A percentile compares a stretch with the other conserved stretches of the same genome.
Conservation (phyloP, 805 yeast species). For the Candida chilensis region DNA sequence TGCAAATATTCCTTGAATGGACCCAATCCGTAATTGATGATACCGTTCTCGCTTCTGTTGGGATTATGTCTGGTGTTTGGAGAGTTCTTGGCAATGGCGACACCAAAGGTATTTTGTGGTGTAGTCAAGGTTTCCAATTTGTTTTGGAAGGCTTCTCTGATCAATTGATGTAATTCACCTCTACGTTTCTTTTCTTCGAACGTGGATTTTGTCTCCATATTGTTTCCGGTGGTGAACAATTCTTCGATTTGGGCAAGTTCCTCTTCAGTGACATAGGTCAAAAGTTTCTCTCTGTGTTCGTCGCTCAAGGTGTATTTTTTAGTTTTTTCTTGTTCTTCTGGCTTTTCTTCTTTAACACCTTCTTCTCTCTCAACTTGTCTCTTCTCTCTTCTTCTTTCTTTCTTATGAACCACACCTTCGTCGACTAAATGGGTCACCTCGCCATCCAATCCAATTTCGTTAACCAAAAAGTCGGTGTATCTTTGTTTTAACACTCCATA, state of each 20-base stretch:
- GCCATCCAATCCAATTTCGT: constrained; percentile 68
- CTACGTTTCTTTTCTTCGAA: constrained; percentile 67
- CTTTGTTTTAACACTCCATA: constrained; percentile 77
- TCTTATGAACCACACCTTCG: constrained; percentile 52
- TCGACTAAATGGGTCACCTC: constrained; percentile 69
- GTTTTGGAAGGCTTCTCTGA: constrained; percentile 66
- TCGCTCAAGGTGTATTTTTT: constrained; percentile 30
- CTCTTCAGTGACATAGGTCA: constrained; percentile 47
- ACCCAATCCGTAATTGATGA: constrained; percentile 67
- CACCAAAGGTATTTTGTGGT: constrained; percentile 50
- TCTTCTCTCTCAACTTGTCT: constrained; percentile 26
- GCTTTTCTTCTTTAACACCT: constrained; percentile 15
- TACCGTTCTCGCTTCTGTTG: constrained; percentile 28
- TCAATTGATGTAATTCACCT: constrained; percentile 67
- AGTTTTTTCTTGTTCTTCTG: constrained; percentile 20
- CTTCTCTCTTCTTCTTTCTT: constrained; percentile 36
- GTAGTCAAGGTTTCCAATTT: constrained; percentile 77
- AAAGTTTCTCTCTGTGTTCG: constrained; percentile 37
- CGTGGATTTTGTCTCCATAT: constrained; percentile 44
- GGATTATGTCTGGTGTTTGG: constrained; percentile 23
- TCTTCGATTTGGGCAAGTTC: constrained; percentile 49
- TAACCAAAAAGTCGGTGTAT: constrained; percentile 89
- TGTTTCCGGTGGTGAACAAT: constrained; percentile 44
- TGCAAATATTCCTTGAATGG: constrained; percentile 60
- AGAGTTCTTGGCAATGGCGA: constrained; percentile 40